Evolutionary conservation across 2,329 filamentous ascomycete species (phyloP), one percentile per base, ranked within the genome.

Genomic region (Microascus cirrosus): DNA sequence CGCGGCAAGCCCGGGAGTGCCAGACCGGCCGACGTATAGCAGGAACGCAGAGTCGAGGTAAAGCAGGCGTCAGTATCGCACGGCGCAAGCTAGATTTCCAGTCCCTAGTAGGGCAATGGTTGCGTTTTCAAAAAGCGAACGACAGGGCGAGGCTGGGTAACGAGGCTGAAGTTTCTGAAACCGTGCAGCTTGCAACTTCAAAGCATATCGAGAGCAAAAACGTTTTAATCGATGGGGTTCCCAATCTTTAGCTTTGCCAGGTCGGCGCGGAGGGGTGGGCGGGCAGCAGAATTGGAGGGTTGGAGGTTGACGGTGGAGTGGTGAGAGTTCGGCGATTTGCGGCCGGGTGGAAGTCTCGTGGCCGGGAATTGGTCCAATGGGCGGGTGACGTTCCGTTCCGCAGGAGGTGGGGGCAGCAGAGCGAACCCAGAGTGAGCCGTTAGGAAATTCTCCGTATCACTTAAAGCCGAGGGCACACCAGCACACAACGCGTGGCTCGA

Each of bases 331-430:
- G 39, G 39, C 18, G 39, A n/a, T 15, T n/a, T 18, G 39, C 39
- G 39, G n/a, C 6, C 39, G 39, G 39, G n/a, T 18, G 39, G n/a
- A 45, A 18, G 8, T 13, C 39, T 45, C 39, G 39, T n/a, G 39
- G 39, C n/a, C 13, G 15, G 39, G 39, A n/a, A 45, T 45, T 45
- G 15, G 39, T 45, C 39, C 39, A 45, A 45, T 45, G 50, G 42
- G 50, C 52, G 56, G 56, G 50, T 58, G 56, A 58, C 56, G 56
- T 58, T 58, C 56, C 56, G 50, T 54, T 39, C 51, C 55, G 55
- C 45, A 20, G 55, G 13, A 22, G 20, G 48, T 39, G 28, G 32
- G 35, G 35, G 25, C 13, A 22, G 53, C 18, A 32, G 8, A 32
- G 28, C 28, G 28, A 32, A 8, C 4, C 4, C 28, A 32, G 28